Conservation (phyloP, 2,329 filamentous ascomycete genomes). For the Didymella pomorum region DNA sequence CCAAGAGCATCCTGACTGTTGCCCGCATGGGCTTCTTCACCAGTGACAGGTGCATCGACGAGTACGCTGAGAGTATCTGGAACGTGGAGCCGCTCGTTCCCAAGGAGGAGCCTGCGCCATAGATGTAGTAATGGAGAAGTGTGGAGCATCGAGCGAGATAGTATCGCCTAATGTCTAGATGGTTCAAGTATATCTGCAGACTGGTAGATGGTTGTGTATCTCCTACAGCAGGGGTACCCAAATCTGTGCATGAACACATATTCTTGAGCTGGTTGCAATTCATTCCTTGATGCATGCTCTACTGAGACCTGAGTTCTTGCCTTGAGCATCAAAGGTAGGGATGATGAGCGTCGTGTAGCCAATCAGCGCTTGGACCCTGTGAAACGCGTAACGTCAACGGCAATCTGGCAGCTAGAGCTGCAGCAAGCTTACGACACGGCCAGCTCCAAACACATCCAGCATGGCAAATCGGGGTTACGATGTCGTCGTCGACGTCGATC, state of each 20-base stretch:
- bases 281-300: neutral
- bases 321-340: neutral
- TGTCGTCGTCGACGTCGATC: constrained; percentile 96
- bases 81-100: constrained; percentile 82
- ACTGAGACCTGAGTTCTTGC: neutral
- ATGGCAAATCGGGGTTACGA: constrained; percentile 93
- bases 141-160: neutral
- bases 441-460: constrained; percentile 22
- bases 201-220: constrained; percentile 1
- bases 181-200: constrained; percentile 5
- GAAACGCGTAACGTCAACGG: constrained; percentile 37
- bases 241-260: neutral
- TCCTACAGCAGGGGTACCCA: neutral
- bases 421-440: constrained; percentile 31
- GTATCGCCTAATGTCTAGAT: constrained; percentile 3
- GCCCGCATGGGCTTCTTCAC: constrained; percentile 97
- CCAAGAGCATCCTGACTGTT: constrained; percentile 87
- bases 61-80: constrained; percentile 98
- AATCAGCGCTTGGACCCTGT: constrained; percentile 25
- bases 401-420: constrained; percentile 46
- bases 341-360: constrained; percentile 2
- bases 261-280: neutral
- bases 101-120: constrained; percentile 40
- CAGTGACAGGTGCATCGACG: constrained; percentile 92
- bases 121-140: neutral